A percentile compares a stretch with the other conserved stretches of the same genome.
Evolutionary conservation across 78 protist species (phyloP).

Genomic region (Tieghemostelium lacteum): DNA sequence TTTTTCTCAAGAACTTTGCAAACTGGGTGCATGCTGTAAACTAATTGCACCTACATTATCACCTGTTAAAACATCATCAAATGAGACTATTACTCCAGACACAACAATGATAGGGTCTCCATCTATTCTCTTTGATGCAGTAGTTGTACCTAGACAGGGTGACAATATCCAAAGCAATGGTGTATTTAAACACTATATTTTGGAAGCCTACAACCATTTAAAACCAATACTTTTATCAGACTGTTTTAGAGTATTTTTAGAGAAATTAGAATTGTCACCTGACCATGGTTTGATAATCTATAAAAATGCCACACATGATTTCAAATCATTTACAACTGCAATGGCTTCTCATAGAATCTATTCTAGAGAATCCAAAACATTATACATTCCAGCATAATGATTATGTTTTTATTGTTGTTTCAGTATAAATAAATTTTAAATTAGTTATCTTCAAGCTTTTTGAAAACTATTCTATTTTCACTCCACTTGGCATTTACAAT

Average conservation of each 20-base stretch:
- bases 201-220: background rate
- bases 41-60: background rate
- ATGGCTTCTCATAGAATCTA: background rate
- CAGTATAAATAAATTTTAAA: too few relatives aligned
- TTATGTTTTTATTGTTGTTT: too few relatives aligned
- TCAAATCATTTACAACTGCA: background rate
- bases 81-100: background rate
- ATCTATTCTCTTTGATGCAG: conserved; percentile 1
- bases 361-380: background rate
- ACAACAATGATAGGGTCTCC: background rate
- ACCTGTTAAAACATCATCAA: background rate
- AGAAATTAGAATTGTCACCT: background rate
- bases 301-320: background rate
- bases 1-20: background rate
- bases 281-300: background rate
- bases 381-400: conserved; percentile 5
- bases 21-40: background rate
- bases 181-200: background rate
- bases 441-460: too few relatives aligned
- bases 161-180: background rate
- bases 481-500: too few relatives aligned
- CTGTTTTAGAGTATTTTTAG: background rate
- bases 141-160: background rate
- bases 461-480: too few relatives aligned
- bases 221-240: background rate